These are phyloP conservation scores for Orbilia quercus DNA, from an alignment of 2,329 filamentous ascomycete species.

Conservation along the genomic window DNA sequence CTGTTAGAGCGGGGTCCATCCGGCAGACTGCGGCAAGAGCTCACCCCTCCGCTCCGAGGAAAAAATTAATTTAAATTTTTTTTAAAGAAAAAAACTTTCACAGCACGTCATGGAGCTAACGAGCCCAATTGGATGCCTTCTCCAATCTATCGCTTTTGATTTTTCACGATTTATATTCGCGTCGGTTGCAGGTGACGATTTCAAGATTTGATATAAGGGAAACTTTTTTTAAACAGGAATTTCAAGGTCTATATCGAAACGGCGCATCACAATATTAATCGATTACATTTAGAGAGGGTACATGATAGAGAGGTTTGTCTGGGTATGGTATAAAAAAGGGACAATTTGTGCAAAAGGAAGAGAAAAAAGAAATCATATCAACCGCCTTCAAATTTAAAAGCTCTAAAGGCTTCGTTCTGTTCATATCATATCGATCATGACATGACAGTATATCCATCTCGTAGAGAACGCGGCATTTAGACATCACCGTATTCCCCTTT, in stretches of 20 bases:
- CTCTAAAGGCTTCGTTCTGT: slow-evolving; percentile 6
- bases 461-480: slow-evolving; percentile 8
- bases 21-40: slow-evolving; percentile 48
- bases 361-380: not conserved
- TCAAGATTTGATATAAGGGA: not conserved
- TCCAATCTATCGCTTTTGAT: not conserved
- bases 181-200: not conserved
- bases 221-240: slow-evolving; percentile 2
- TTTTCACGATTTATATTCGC: too few species aligned
- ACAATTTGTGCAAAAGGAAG: too few species aligned
- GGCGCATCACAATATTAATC: slow-evolving; percentile 8
- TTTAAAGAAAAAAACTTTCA: slow-evolving; percentile 45
- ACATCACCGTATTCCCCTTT: slow-evolving; percentile 16
- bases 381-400: not conserved
- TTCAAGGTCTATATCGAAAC: slow-evolving; percentile 1
- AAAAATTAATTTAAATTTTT: too few species aligned
- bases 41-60: slow-evolving; percentile 14
- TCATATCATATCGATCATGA: not conserved
- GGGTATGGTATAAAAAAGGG: too few species aligned
- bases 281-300: slow-evolving; percentile 5
- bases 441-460: not conserved
- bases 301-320: too few species aligned
- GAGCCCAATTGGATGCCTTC: slow-evolving; percentile 33
- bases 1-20: slow-evolving; percentile 30
- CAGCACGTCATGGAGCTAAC: slow-evolving; percentile 43